phyloP scores from a whole-genome alignment of 1,139 yeast genomes.

The Insectozyma bohioensis region DNA sequence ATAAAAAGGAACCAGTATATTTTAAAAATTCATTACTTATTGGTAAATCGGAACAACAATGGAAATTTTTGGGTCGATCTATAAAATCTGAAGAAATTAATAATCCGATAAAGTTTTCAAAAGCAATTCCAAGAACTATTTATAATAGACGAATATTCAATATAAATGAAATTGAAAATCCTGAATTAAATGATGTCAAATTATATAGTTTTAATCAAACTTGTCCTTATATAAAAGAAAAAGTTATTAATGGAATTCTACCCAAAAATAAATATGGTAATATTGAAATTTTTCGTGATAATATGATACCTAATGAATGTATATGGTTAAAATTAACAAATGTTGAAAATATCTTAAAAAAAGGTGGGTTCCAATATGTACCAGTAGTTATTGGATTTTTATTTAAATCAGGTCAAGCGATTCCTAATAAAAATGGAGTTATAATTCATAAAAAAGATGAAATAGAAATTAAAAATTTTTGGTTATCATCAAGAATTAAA shows the following conservation, averaged over 20 bases:
- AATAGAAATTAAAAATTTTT: constrained; percentile 22
- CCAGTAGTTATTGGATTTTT: constrained; percentile 39
- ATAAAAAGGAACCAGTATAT: constrained; percentile 21
- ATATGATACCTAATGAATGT: constrained; percentile 36
- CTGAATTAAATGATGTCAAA: constrained; percentile 22
- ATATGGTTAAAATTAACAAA: constrained; percentile 28
- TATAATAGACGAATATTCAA: constrained; percentile 21
- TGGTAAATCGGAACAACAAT: constrained; percentile 39
- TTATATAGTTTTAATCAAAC: constrained; percentile 35
- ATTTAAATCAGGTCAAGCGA: constrained; percentile 26
- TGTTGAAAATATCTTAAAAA: constrained; percentile 23
- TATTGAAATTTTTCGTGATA: constrained; percentile 30
- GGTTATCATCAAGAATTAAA: constrained; percentile 27
- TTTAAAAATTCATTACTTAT: constrained; percentile 25
- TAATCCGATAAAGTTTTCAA: constrained; percentile 23
- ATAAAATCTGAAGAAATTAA: constrained; percentile 21
- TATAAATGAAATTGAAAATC: constrained; percentile 19
- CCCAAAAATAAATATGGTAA: constrained; percentile 37
- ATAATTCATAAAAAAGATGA: constrained; percentile 23
- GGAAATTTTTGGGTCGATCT: constrained; percentile 41
- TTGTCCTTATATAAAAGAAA: constrained; percentile 24
- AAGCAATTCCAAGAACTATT: constrained; percentile 26
- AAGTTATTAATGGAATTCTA: constrained; percentile 17
- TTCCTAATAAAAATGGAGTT: constrained; percentile 33
- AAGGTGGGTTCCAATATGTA: constrained; percentile 21